A percentile compares a stretch with the other conserved stretches of the same genome.
These are phyloP conservation scores for Apiotrichum siamense DNA, from an alignment of 1,284 basidiomycete genomes.

Conservation along the genomic window DNA sequence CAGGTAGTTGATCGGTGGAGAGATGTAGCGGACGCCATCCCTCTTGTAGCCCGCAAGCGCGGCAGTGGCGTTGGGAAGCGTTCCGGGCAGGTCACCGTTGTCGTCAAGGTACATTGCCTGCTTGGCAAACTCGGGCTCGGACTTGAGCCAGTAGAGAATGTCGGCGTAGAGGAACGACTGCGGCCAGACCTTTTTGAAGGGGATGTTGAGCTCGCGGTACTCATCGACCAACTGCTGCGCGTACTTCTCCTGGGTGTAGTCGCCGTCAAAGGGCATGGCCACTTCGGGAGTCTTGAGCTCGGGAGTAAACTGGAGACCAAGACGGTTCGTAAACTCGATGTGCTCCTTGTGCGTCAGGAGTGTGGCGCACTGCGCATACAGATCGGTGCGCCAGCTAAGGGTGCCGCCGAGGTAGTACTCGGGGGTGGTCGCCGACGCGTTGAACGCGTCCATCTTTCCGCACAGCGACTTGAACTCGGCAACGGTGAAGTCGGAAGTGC, in stretches of 20 bases:
- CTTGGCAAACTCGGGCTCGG: slow-evolving; percentile 14
- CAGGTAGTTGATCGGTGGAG: slow-evolving; percentile 15
- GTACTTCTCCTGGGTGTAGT: slow-evolving; percentile 19
- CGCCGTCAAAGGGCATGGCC: slow-evolving; percentile 17
- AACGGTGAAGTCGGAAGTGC: slow-evolving; percentile 20
- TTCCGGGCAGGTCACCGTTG: slow-evolving; percentile 1
- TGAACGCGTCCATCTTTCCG: slow-evolving; percentile 18
- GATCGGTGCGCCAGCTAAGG: slow-evolving; percentile 9
- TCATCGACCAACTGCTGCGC: slow-evolving; percentile 16
- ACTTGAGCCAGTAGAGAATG: slow-evolving; percentile 16
- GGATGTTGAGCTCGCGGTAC: slow-evolving; percentile 7
- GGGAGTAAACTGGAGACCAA: slow-evolving; percentile 19
- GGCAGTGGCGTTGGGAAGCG: neutral
- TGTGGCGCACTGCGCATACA: slow-evolving; percentile 18
- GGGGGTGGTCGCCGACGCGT: slow-evolving; percentile 11
- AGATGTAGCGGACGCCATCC: slow-evolving; percentile 14
- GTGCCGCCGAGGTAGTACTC: slow-evolving; percentile 14
- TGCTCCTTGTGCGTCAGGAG: slow-evolving; percentile 16
- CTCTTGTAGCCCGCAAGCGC: slow-evolving; percentile 4
- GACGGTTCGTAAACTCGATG: slow-evolving; percentile 10
- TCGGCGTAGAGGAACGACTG: slow-evolving; percentile 19
- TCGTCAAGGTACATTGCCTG: slow-evolving; percentile 19
- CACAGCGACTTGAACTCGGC: slow-evolving; percentile 18
- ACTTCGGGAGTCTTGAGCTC: slow-evolving; percentile 19
- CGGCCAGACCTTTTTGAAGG: slow-evolving; percentile 11